Percentiles rank a stretch among this genome's conserved stretches.
Conservation (phyloP, 2,329 filamentous ascomycete genomes). For the Bisporella sp. region DNA sequence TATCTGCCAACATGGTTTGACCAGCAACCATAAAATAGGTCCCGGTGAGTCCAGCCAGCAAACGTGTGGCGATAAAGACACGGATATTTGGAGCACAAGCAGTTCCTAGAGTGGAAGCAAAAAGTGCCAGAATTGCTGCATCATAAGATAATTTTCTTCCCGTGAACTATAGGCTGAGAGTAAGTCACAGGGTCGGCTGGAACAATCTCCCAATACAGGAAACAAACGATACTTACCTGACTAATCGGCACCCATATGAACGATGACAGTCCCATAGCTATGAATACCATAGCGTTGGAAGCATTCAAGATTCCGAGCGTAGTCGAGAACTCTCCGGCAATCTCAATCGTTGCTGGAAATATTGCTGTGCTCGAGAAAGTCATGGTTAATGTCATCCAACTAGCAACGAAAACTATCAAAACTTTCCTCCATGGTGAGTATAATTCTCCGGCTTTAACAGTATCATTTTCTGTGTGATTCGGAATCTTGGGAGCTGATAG, state of each 20-base stretch:
- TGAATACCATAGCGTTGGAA: conserved; percentile 11
- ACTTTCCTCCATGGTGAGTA: conserved; percentile 31
- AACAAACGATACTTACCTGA: not conserved
- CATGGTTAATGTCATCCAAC: conserved; percentile 34
- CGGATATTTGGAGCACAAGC: conserved; percentile 6
- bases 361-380: conserved; percentile 37
- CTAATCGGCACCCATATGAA: conserved; percentile 10
- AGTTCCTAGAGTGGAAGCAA: conserved; percentile 6
- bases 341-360: conserved; percentile 33
- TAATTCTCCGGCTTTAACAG: not conserved
- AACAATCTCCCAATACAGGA: no score
- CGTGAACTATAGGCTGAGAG: not conserved
- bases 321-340: conserved; percentile 31
- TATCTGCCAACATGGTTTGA: conserved; percentile 10
- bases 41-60: conserved; percentile 7
- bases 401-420: conserved; percentile 33
- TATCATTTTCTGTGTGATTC: not conserved
- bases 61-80: conserved; percentile 7
- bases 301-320: conserved; percentile 20
- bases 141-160: conserved; percentile 9
- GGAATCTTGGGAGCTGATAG: no score
- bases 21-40: conserved; percentile 14
- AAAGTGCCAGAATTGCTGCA: conserved; percentile 7
- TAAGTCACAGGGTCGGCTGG: no score
- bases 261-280: conserved; percentile 9